Percentiles rank a stretch among this genome's conserved stretches.
Conservation (phyloP, 306 rosid species). For the Spatholobus suberectus region DNA sequence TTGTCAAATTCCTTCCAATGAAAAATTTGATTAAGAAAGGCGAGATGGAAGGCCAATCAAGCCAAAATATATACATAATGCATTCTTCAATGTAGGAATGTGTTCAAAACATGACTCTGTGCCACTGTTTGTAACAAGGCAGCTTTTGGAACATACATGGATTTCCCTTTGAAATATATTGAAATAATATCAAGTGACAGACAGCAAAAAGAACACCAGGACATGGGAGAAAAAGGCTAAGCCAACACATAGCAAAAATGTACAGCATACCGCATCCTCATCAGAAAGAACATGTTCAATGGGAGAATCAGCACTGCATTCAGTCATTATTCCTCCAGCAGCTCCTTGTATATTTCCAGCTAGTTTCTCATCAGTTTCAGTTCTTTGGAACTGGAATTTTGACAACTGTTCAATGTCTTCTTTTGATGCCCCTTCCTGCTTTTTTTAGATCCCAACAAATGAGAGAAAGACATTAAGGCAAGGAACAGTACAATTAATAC, state of each 20-base stretch:
- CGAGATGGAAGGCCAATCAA: slow-evolving; percentile 18
- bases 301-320: slow-evolving; percentile 78
- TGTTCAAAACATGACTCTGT: slow-evolving; percentile 7
- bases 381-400: slow-evolving; percentile 77
- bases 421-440: slow-evolving; percentile 96
- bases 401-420: slow-evolving; percentile 87
- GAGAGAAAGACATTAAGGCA: slow-evolving; percentile 4
- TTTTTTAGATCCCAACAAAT: slow-evolving; percentile 38
- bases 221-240: slow-evolving; percentile 18
- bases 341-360: slow-evolving; percentile 61
- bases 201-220: slow-evolving; percentile 12
- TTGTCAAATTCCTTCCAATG: slow-evolving; percentile 28
- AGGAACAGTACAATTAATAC: slow-evolving; percentile 16
- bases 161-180: slow-evolving; percentile 33
- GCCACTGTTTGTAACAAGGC: slow-evolving; percentile 8
- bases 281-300: slow-evolving; percentile 68
- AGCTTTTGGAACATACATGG: slow-evolving; percentile 7
- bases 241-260: neutral
- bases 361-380: slow-evolving; percentile 62
- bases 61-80: slow-evolving; percentile 21
- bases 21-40: neutral
- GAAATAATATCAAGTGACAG: slow-evolving; percentile 11
- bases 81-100: slow-evolving; percentile 9
- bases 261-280: slow-evolving; percentile 81
- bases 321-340: slow-evolving; percentile 86